Evolutionary conservation across 257 asterid species (phyloP).

Genomic region (Mentha longifolia): DNA sequence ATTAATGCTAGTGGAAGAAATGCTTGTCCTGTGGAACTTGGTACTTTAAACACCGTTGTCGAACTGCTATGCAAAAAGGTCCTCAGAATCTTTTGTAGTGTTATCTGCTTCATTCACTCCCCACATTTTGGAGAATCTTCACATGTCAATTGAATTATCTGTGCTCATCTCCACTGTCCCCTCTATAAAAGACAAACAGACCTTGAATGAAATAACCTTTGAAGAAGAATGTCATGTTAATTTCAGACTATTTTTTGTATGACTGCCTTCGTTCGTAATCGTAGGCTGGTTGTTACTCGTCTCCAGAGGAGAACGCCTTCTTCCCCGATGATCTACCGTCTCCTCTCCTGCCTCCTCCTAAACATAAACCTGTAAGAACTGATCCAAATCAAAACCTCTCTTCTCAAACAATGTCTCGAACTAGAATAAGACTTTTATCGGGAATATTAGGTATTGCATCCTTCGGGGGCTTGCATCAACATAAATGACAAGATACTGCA

Average conservation of each 20-base stretch:
- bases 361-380: constrained; percentile 42
- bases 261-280: no score
- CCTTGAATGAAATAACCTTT: not conserved
- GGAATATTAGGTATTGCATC: constrained; percentile 62
- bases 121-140: constrained; percentile 12
- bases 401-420: not conserved
- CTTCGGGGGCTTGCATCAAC: constrained; percentile 64
- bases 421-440: not conserved
- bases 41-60: constrained; percentile 56
- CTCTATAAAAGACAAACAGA: constrained; percentile 12
- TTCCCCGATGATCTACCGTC: constrained; percentile 59
- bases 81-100: constrained; percentile 2
- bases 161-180: constrained; percentile 1
- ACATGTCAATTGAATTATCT: not conserved
- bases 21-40: constrained; percentile 65
- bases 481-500: constrained; percentile 64
- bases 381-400: not conserved
- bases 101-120: constrained; percentile 15
- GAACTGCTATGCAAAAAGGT: constrained; percentile 84
- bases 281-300: constrained; percentile 76
- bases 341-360: constrained; percentile 46
- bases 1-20: constrained; percentile 72
- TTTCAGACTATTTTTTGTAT: not conserved
- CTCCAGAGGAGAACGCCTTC: constrained; percentile 78
- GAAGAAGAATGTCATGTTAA: no score